phyloP scores from a whole-genome alignment of 129 eudicot species.

The Arctium lappa region DNA sequence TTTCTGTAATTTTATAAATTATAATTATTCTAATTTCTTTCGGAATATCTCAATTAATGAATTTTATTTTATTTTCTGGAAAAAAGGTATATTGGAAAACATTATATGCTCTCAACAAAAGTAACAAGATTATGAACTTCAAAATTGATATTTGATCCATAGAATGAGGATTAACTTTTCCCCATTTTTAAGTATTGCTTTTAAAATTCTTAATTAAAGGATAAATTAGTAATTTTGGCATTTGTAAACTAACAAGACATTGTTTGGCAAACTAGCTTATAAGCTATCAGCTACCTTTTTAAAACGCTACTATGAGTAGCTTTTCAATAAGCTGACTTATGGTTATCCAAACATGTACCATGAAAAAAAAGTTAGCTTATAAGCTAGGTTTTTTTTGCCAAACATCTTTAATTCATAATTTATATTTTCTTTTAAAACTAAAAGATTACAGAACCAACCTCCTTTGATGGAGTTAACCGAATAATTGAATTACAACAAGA shows the following conservation, averaged over 20 bases:
- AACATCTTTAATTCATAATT: not conserved
- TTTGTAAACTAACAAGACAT: not conserved
- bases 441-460: not conserved
- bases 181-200: not conserved
- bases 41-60: not conserved
- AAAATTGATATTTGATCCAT: not conserved
- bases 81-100: no score
- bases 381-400: no score
- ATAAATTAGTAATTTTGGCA: not conserved
- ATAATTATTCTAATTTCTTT: not conserved
- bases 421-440: not conserved
- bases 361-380: no score
- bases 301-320: no score
- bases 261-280: no score
- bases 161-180: no score
- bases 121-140: not conserved
- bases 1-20: no score
- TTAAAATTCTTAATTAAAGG: not conserved
- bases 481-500: not conserved
- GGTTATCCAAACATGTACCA: no score
- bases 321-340: no score
- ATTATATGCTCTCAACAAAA: no score
- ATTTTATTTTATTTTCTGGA: not conserved
- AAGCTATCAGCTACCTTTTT: no score
- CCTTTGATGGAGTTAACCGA: not conserved